A percentile compares a stretch with the other conserved stretches of the same genome.
Conservation (phyloP, 2,329 filamentous ascomycete genomes). For the Davidsoniella australis region DNA sequence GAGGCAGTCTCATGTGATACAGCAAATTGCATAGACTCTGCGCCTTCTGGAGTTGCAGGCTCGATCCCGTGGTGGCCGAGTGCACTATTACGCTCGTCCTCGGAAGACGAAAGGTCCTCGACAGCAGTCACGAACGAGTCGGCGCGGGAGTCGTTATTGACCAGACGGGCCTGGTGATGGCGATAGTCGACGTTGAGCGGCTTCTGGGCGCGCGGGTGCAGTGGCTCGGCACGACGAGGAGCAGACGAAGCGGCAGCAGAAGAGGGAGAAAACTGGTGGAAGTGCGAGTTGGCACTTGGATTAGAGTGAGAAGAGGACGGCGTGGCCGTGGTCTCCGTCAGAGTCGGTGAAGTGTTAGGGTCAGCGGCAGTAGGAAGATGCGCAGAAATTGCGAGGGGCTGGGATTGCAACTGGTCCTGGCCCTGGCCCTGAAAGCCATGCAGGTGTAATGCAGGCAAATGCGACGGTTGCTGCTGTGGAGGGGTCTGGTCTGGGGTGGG, state of each 20-base stretch:
- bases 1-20: background rate
- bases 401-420: background rate
- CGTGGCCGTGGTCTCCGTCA: constrained; percentile 1
- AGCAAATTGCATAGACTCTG: constrained; percentile 7
- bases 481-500: constrained; percentile 7
- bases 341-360: background rate
- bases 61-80: background rate
- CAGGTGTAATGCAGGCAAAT: background rate
- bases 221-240: background rate
- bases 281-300: no score
- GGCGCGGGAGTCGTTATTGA: constrained; percentile 9
- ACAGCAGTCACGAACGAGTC: constrained; percentile 13
- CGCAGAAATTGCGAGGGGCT: background rate
- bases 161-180: constrained; percentile 6
- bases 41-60: constrained; percentile 3
- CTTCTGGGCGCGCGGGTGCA: constrained; percentile 6
- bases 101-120: constrained; percentile 12
- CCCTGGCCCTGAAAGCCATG: background rate
- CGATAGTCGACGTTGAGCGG: constrained; percentile 3
- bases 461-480: constrained; percentile 2
- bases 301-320: background rate
- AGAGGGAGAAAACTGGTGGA: background rate
- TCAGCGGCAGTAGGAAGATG: background rate
- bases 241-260: background rate
- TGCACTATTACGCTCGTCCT: constrained; percentile 6